A percentile compares a stretch with the other conserved stretches of the same genome.
Evolutionary conservation across 1,284 basidiomycete species (phyloP).

Genomic region (Porogramme epimiltina): DNA sequence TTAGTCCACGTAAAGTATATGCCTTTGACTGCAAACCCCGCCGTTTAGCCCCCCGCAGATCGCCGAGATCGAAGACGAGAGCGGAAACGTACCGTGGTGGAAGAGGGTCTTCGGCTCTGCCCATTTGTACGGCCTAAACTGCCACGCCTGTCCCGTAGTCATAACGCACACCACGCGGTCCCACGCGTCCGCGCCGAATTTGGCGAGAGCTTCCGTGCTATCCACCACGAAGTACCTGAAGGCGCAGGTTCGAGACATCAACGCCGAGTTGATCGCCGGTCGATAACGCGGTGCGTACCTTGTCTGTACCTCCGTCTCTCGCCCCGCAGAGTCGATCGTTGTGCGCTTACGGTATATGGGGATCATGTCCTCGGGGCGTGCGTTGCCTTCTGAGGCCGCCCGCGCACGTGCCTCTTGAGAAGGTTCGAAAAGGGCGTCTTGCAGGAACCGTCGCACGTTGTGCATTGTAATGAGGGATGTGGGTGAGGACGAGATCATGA

Average conservation of each 20-base stretch:
- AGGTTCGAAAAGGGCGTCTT: constrained; percentile 87
- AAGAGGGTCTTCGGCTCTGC: constrained; percentile 89
- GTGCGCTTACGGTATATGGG: constrained; percentile 80
- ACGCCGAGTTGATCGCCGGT: too few relatives aligned
- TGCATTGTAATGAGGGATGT: constrained; percentile 97
- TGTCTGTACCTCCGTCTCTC: constrained; percentile 41
- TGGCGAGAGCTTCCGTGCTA: constrained; percentile 87
- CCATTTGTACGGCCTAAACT: constrained; percentile 97
- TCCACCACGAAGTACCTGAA: constrained; percentile 88
- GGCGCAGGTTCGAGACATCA: too few relatives aligned
- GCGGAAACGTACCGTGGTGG: constrained; percentile 76
- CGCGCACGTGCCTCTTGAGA: constrained; percentile 74
- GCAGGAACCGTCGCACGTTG: constrained; percentile 93
- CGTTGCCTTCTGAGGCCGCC: constrained; percentile 70
- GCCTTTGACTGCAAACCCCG: constrained; percentile 74
- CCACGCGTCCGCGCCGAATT: constrained; percentile 92
- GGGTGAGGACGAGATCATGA: constrained; percentile 94
- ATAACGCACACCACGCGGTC: constrained; percentile 95
- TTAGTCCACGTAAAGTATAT: constrained; percentile 93
- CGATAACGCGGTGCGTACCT: constrained; percentile 37
- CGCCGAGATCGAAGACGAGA: neutral
- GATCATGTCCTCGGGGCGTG: constrained; percentile 81
- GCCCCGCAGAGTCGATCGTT: constrained; percentile 54
- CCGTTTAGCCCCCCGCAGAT: neutral
- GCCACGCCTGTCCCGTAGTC: constrained; percentile 98